These are phyloP conservation scores for Nicotiana tabacum DNA, from an alignment of 257 asterid species.

Conservation along the genomic window DNA sequence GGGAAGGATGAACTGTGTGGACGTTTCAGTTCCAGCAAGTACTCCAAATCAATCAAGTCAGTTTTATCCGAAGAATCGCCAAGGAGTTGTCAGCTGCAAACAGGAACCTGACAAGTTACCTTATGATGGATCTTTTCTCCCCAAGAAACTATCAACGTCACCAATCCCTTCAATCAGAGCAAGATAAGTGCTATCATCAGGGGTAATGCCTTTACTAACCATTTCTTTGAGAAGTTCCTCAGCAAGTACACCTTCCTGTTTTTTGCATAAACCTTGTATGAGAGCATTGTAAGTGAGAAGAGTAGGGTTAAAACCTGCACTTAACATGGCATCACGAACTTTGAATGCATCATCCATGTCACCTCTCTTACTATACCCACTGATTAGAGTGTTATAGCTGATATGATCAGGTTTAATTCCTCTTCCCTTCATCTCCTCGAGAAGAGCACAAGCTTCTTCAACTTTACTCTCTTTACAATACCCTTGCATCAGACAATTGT, in stretches of 20 bases:
- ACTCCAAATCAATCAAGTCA: background rate
- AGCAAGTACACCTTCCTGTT: slow-evolving; percentile 30
- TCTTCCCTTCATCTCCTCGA: slow-evolving; percentile 35
- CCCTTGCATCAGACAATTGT: slow-evolving; percentile 46
- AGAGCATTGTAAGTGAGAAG: slow-evolving; percentile 46
- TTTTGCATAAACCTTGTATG: slow-evolving; percentile 43
- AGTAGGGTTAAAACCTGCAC: slow-evolving; percentile 35
- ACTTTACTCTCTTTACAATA: slow-evolving; percentile 44
- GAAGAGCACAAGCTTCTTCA: slow-evolving; percentile 40
- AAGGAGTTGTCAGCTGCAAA: background rate
- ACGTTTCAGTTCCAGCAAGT: background rate
- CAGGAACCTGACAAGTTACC: background rate
- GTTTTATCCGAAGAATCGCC: background rate
- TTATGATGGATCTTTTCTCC: slow-evolving; percentile 17
- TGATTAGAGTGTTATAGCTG: slow-evolving; percentile 42
- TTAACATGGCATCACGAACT: slow-evolving; percentile 40
- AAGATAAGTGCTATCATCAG: slow-evolving; percentile 48
- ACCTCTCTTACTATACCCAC: slow-evolving; percentile 49
- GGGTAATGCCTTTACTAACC: slow-evolving; percentile 49
- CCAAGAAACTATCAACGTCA: slow-evolving; percentile 18
- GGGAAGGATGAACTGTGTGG: background rate
- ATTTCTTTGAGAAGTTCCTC: slow-evolving; percentile 57
- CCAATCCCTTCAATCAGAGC: slow-evolving; percentile 41
- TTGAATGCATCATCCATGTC: slow-evolving; percentile 33
- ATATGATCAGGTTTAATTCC: slow-evolving; percentile 45